Base-by-base conservation (phyloP, 1,139 yeast genomes). In the Debaryomyces psychrophilus region DNA sequence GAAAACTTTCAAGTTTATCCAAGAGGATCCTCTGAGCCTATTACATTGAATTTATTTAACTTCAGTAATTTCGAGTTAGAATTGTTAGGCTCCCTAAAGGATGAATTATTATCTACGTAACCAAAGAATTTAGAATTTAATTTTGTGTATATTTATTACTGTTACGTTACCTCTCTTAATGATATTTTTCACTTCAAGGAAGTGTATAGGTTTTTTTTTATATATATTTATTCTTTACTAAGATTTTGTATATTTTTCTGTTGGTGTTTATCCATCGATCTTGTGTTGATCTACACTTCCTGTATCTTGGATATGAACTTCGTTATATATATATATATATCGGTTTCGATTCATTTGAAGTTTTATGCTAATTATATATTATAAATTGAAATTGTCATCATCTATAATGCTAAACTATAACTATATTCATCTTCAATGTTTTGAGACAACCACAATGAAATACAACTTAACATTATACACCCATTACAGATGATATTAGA, bases 351-450 rank as follows among this genome's bases (percentile, higher is more conserved):
- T 27, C n/a, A 29, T 33, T 20, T 28, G 12, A n/a, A 31, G 28
- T 33, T 27, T 41, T 35, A 31, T 34, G 44, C 35, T n/a, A 27
- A 17, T 22, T 33, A 15, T 33, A 39, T 34, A 25, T 28, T 20
- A 12, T 37, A 23, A 37, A 15, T 37, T 14, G 17, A 29, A 14
- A 18, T 29, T 20, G 22, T 14, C 39, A 36, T 15, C 44, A 58
- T 69, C 67, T 69, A 90, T 56, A 92, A 74, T 42, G 95, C 92
- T 62, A 90, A 79, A 43, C 96, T 87, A 65, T 93, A 92, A 54
- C 95, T 87, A 68, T 90, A 92, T 67, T 92, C 98, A 62, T 92
- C 98, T 64, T 93, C 97, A 50, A 90, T 84, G 62, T 90, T 92
- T 65, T 92, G 98, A 12, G 96, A 90, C 50, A 92, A 73, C 98